Conservation (phyloP, 2,329 filamentous ascomycete genomes). For the Neonectria magnoliae region DNA sequence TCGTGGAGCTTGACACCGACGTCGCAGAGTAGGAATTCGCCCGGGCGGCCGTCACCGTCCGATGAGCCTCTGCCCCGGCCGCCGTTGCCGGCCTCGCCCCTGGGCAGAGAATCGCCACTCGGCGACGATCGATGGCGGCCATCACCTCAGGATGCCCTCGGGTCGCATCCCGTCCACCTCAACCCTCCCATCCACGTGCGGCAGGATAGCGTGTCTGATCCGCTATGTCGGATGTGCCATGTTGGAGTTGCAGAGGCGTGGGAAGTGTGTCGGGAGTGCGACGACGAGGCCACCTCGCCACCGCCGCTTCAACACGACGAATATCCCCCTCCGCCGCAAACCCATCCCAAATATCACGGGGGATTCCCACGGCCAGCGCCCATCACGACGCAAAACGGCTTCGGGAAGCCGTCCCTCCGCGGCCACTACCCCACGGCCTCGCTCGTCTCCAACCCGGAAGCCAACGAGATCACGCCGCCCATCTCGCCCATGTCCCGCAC, state of each 20-base stretch:
- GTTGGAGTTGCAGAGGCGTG: slow-evolving; percentile 36
- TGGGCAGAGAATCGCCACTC: slow-evolving; percentile 20
- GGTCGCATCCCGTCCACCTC: slow-evolving; percentile 30
- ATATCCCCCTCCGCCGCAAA: slow-evolving; percentile 9
- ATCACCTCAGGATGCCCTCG: slow-evolving; percentile 33
- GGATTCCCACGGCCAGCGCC: slow-evolving; percentile 34
- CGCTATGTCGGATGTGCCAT: slow-evolving; percentile 36
- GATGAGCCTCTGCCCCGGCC: neutral
- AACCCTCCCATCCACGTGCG: slow-evolving; percentile 32
- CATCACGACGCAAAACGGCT: slow-evolving; percentile 21
- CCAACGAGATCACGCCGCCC: slow-evolving; percentile 26
- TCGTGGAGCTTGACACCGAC: neutral
- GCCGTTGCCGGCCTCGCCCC: neutral
- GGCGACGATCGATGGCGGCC: slow-evolving; percentile 21
- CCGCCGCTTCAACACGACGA: slow-evolving; percentile 12
- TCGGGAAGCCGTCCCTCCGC: slow-evolving; percentile 16
- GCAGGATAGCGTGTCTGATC: slow-evolving; percentile 36
- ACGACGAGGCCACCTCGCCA: slow-evolving; percentile 34
- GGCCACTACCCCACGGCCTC: slow-evolving; percentile 23
- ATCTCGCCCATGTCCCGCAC: slow-evolving; percentile 21
- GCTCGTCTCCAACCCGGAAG: slow-evolving; percentile 31
- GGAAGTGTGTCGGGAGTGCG: slow-evolving; percentile 37
- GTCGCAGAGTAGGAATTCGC: neutral
- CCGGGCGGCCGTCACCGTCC: neutral
- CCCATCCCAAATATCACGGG: slow-evolving; percentile 4